phyloP scores from a whole-genome alignment of 495 filamentous ascomycete species.

The Penicillium pancosmium region DNA sequence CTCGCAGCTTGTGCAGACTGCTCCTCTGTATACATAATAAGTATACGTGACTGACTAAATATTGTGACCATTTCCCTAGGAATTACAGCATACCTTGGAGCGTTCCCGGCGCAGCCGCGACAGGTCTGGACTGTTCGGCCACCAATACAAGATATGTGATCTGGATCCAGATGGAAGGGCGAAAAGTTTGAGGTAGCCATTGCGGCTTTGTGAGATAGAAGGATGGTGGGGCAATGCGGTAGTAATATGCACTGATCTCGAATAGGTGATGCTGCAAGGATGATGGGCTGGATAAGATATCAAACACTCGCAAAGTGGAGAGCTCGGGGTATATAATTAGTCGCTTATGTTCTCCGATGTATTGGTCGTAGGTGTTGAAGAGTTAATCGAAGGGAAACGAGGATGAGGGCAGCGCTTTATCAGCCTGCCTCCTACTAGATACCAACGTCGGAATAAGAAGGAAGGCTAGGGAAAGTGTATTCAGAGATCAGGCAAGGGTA shows the following conservation, averaged over 20 bases:
- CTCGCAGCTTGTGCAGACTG: slow-evolving; percentile 37
- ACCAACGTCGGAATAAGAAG: slow-evolving; percentile 16
- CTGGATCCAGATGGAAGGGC: slow-evolving; percentile 34
- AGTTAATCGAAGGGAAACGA: neutral
- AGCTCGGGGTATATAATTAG: neutral
- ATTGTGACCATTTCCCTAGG: neutral
- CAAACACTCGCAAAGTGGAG: neutral
- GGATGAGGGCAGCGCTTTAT: slow-evolving; percentile 8
- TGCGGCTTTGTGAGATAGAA: slow-evolving; percentile 1
- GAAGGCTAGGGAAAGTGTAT: slow-evolving; percentile 16
- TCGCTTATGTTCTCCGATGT: neutral
- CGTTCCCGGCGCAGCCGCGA: slow-evolving; percentile 42
- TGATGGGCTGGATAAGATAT: neutral
- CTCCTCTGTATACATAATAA: slow-evolving; percentile 19
- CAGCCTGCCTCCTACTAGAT: slow-evolving; percentile 4
- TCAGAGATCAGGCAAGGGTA: slow-evolving; percentile 19
- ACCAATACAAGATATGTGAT: slow-evolving; percentile 41
- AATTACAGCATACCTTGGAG: slow-evolving; percentile 35
- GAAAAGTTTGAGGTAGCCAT: slow-evolving; percentile 29
- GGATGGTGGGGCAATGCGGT: neutral
- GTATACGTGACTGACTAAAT: slow-evolving; percentile 2
- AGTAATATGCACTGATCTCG: slow-evolving; percentile 2
- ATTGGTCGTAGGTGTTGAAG: neutral
- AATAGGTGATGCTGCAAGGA: slow-evolving; percentile 10
- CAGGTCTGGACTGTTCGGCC: slow-evolving; percentile 43